Base-by-base conservation (phyloP, 768 basidiomycete genomes). In the Mycena filopes region DNA sequence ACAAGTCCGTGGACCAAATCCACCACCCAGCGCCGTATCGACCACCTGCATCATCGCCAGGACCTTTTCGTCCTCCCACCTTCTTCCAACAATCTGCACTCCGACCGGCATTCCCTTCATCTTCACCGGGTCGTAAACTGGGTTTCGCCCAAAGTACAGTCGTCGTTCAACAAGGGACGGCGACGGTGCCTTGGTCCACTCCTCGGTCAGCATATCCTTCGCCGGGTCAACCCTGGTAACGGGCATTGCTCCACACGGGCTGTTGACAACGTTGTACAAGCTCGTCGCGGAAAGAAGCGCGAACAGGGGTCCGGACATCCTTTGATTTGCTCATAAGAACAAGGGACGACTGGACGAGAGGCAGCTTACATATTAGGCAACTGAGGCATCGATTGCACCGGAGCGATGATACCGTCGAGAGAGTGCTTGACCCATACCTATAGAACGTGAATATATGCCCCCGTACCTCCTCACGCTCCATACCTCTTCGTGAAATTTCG, bases 51-150 rank as follows among this genome's bases (percentile, higher is more conserved):
- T 96, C 79, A 95, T 87, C 40, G 77, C 86, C 40, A 97, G 66
- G 7, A 94, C 86, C 74, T 92, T 93, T 79, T 95, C 94, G 45
- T 95, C 94, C 66, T 93, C 91, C 90, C 91, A 94, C 70, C 81
- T 84, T 75, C 78, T 86, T 1, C 92, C 94, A 1, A 91, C 89
- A 31, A 98, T 73, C 76, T 98, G 95, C 53, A 97, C 83, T 12
- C 88, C 89, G 2, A 97, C 85, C 0, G 95, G 95, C 77, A 96
- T 84, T 0, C 94, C 95, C 25, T 85, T 78, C 85, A 90, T 90
- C 66, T 79, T 82, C 20, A 83, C 80, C 2, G 90, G 86, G 67
- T 95, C 82, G 67, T 97, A 96, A 21, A 85, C 74, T 2, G 87
- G 80, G 3, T 76, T 78, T 47, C 81, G 78, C 20, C 80, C 82